Evolutionary conservation across 805 yeast genomes (phyloP).

Genomic region (Candida maris): DNA sequence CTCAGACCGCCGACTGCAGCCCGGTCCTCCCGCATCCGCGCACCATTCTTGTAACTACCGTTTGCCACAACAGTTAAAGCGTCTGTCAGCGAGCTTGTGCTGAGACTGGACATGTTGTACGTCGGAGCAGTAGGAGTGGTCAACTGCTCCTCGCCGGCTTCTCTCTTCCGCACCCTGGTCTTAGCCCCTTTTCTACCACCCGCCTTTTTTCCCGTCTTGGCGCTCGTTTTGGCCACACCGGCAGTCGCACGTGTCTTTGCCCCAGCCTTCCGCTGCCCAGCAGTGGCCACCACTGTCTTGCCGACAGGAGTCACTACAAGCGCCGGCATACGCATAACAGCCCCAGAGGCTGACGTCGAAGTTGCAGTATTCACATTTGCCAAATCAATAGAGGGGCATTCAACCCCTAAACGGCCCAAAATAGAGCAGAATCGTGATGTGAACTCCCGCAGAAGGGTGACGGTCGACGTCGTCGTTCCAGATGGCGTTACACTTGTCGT

Average conservation of each 20-base stretch:
- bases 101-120: background rate
- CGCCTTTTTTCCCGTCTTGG: too few relatives aligned
- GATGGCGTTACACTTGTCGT: constrained; percentile 6
- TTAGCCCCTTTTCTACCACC: too few relatives aligned
- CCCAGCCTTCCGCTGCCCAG: too few relatives aligned
- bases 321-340: background rate
- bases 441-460: constrained; percentile 13
- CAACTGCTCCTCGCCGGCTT: background rate
- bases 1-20: constrained; percentile 5
- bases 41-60: constrained; percentile 11
- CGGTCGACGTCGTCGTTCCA: constrained; percentile 10
- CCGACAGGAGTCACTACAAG: background rate
- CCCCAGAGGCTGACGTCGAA: constrained; percentile 2
- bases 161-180: constrained; percentile 1
- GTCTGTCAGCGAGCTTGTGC: constrained; percentile 1
- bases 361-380: constrained; percentile 8
- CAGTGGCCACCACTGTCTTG: too few relatives aligned
- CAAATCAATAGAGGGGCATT: constrained; percentile 14
- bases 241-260: too few relatives aligned
- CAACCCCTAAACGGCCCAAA: constrained; percentile 16
- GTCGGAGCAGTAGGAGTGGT: background rate
- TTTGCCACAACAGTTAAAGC: constrained; percentile 2
- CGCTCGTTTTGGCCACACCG: too few relatives aligned
- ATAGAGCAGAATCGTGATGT: constrained; percentile 19
- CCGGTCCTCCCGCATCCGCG: background rate